phyloP scores from a whole-genome alignment of 2,329 filamentous ascomycete genomes.

The Zymoseptoria brevis region DNA sequence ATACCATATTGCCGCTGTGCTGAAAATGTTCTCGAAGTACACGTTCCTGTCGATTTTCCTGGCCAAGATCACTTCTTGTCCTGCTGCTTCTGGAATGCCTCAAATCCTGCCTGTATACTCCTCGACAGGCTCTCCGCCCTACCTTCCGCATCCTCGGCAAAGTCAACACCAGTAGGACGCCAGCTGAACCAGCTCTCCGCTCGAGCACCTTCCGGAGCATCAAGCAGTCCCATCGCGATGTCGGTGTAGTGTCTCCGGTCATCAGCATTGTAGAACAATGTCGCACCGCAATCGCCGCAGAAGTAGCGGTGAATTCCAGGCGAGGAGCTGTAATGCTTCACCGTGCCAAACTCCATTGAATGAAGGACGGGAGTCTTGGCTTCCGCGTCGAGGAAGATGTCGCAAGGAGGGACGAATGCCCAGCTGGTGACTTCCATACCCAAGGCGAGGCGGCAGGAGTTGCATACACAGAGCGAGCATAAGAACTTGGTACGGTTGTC shows the following conservation, averaged over 20 bases:
- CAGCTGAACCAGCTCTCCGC: slow-evolving; percentile 56
- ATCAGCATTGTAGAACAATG: slow-evolving; percentile 53
- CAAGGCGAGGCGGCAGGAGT: slow-evolving; percentile 51
- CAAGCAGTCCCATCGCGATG: slow-evolving; percentile 52
- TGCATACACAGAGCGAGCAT: slow-evolving; percentile 54
- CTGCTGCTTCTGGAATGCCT: slow-evolving; percentile 13
- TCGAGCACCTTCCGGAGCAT: slow-evolving; percentile 44
- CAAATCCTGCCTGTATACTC: slow-evolving; percentile 19
- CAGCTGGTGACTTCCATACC: slow-evolving; percentile 60
- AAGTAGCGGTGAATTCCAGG: slow-evolving; percentile 51
- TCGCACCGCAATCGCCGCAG: slow-evolving; percentile 55
- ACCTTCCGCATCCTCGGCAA: slow-evolving; percentile 44
- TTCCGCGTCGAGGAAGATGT: slow-evolving; percentile 41
- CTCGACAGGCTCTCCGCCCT: slow-evolving; percentile 16
- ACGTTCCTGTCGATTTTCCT: not conserved
- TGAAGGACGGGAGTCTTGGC: slow-evolving; percentile 25
- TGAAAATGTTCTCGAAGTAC: not conserved
- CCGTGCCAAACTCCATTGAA: slow-evolving; percentile 31
- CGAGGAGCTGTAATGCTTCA: slow-evolving; percentile 49
- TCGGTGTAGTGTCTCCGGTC: slow-evolving; percentile 51
- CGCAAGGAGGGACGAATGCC: slow-evolving; percentile 55
- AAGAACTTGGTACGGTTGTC: slow-evolving; percentile 45
- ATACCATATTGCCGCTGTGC: not conserved
- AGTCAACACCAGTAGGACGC: slow-evolving; percentile 52
- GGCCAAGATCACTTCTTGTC: not conserved